Evolutionary conservation across 2,329 filamentous ascomycete species (phyloP), one percentile per base, ranked within the genome.

Genomic region (Didymellaceae sp.): DNA sequence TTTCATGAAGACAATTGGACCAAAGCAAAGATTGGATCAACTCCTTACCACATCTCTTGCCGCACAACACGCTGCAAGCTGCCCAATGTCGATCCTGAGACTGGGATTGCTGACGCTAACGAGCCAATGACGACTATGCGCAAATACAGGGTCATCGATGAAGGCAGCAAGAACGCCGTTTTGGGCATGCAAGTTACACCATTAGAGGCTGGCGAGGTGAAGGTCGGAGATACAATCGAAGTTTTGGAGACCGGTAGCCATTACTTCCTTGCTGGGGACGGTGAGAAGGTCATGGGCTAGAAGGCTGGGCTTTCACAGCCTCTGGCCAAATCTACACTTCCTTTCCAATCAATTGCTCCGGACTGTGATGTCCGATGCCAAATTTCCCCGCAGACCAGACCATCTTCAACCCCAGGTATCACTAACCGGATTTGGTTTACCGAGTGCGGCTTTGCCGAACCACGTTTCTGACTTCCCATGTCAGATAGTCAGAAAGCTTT

Each of bases 1-100:
- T 90, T 88, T 62, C 81, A 84, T 14, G 88, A 92, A 69, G 88
- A 91, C 44, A 77, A 76, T 7, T 91, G 88, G 88, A 86, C 83
- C 54, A 77, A 74, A 21, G 78, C 90, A 28, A 52, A 41, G 4
- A 54, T 63, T 59, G 80, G 77, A 6, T 76, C 76, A 0, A 30
- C 55, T 2, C 75, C 77, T 11, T 82, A 80, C 48, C 77, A 84
- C 52, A 74, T 83, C 9, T 77, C 84, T 0, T 87, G 86, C 61
- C 82, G 86, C 22, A 89, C 86, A 1, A 83, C 86, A 0, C 80
- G 87, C 45, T 90, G 88, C 74, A 88, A 85, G 60, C 70, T 91
- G 59, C 87, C 87, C 16, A 90, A 90, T 59, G 85, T 89, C 1
- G 80, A 90, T 66, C 86, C 81, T 0, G 75, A 76, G 14, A 85